Evolutionary conservation across 177 flowering plant genomes (phyloP), one percentile per base, ranked within the genome.

Genomic region (Vitis hybrid): DNA sequence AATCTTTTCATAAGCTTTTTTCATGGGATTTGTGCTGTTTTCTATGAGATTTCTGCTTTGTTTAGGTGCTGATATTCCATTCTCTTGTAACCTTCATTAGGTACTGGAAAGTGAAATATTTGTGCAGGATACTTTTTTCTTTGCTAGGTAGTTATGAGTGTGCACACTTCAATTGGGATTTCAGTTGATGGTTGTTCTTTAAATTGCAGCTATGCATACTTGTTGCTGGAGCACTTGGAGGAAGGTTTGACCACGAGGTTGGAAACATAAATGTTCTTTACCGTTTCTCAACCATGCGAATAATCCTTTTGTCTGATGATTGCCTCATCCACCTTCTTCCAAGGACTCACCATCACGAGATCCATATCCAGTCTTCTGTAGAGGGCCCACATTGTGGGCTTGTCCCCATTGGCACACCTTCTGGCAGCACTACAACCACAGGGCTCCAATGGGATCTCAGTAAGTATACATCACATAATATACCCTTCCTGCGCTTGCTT

Each of bases 371-470:
- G 66, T 72, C 91, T 35, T 80, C 96, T 51, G 75, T 93, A 57
- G 99, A 85, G 75, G 99, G 99, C 9, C 98, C 98, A 18, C 93
- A 91, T 60, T 93, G 98, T 82, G 99, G 99, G 50, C 92, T 95
- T 30, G 70, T 93, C 68, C 99, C 99, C 8, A 78, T 93, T 40
- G 91, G 90, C 51, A 76, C 62, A 64, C 87, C 94, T 30, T 89
- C 97, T 11, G 71, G 75, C 69, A 82, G 81, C 11, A 85, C 90
- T 70, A 85, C 96, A 49, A 93, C 97, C 21, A 87, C 99, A 4
- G 99, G 99, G 46, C 91, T 95, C 49, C 76, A 88, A 70, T 95
- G 99, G 99, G 83, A 93, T 81, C 90, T 95, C 1, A 66, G 99
- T 93, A 85, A 89, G 99, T 89, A 61, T 12, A 24, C 30, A 10